Percentiles rank a stretch among this genome's conserved stretches.
Evolutionary conservation across 164 flowering plant species (phyloP).

Genomic region (Paratinospora sagittata): DNA sequence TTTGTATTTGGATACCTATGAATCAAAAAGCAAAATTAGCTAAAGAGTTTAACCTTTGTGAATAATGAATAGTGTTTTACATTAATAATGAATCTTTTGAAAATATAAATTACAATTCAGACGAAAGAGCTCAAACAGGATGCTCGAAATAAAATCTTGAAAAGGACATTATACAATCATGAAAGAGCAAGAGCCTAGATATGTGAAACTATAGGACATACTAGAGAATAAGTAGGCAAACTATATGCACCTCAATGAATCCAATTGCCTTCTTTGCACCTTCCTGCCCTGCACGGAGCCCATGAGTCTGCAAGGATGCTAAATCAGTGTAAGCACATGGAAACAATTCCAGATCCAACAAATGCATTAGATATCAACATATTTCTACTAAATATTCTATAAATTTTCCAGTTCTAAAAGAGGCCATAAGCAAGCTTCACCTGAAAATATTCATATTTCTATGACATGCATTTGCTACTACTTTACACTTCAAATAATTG

Average conservation of each 20-base stretch:
- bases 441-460: no score
- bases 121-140: neutral
- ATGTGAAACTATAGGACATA: neutral
- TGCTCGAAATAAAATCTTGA: neutral
- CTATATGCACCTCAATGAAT: slow-evolving; percentile 70
- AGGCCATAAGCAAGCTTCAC: no score
- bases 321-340: slow-evolving; percentile 2
- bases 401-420: no score
- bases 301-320: slow-evolving; percentile 64
- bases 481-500: no score
- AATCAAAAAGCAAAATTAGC: no score
- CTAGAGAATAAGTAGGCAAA: slow-evolving; percentile 1
- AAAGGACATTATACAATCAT: neutral
- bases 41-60: no score
- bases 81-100: no score
- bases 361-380: neutral
- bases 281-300: slow-evolving; percentile 69
- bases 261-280: slow-evolving; percentile 77
- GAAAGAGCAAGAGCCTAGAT: neutral
- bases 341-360: neutral
- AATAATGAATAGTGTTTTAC: no score
- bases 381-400: neutral
- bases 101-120: neutral
- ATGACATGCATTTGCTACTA: no score
- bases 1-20: no score